Percentiles rank a stretch among this genome's conserved stretches.
These are phyloP conservation scores for Colletotrichum higginsianum DNA, from an alignment of 2,329 filamentous ascomycete species.

Conservation along the genomic window DNA sequence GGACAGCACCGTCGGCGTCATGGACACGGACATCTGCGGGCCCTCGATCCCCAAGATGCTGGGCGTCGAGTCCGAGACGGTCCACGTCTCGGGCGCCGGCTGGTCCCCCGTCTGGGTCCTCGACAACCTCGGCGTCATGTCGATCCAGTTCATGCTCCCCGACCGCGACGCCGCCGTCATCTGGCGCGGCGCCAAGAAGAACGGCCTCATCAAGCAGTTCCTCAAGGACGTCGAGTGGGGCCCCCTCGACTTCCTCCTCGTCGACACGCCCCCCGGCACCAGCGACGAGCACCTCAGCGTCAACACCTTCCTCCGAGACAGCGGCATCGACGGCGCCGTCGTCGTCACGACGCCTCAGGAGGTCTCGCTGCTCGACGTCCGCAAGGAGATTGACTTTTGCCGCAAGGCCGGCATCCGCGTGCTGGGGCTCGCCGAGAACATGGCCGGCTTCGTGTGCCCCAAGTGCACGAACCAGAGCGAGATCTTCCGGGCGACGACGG, in stretches of 20 bases:
- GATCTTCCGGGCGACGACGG: conserved; percentile 93
- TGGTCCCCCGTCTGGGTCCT: conserved; percentile 97
- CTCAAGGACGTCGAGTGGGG: conserved; percentile 99
- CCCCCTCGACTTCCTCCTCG: conserved; percentile 90
- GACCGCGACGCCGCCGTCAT: conserved; percentile 95
- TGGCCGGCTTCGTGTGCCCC: conserved; percentile 97
- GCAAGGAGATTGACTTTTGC: conserved; percentile 99
- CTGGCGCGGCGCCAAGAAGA: conserved; percentile 98
- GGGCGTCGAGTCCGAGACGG: conserved; percentile 93
- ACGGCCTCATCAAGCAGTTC: conserved; percentile 97
- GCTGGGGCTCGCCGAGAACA: conserved; percentile 95
- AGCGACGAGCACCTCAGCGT: conserved; percentile 96
- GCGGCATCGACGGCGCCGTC: conserved; percentile 92
- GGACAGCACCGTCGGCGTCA: conserved; percentile 86
- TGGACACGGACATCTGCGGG: conserved; percentile 98
- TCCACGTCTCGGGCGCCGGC: conserved; percentile 89
- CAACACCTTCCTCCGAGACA: conserved; percentile 91
- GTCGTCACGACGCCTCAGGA: conserved; percentile 97
- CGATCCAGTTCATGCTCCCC: conserved; percentile 97
- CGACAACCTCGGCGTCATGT: conserved; percentile 97
- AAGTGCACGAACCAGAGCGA: conserved; percentile 86
- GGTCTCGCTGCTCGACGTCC: conserved; percentile 89
- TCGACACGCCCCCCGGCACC: conserved; percentile 96
- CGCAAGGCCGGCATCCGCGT: conserved; percentile 92
- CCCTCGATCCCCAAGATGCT: conserved; percentile 99